Conservation (phyloP, 208 protist genomes). For the Angomonas ambiguus region DNA sequence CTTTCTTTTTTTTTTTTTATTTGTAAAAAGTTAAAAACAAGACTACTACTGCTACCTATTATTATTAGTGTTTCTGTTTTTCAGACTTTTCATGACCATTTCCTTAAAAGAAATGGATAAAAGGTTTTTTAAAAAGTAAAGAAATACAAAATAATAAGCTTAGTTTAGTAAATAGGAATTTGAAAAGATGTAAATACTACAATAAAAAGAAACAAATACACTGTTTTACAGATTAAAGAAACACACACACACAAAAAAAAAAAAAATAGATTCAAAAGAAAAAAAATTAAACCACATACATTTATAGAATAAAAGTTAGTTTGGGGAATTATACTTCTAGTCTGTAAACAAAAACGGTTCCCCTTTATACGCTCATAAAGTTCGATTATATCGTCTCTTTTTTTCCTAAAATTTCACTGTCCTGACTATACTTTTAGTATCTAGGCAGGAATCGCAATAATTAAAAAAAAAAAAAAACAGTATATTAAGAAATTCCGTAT, state of each 20-base stretch:
- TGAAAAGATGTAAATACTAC: background rate
- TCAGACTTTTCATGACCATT: background rate
- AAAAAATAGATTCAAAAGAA: background rate
- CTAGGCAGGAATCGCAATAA: background rate
- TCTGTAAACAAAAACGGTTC: too few species aligned
- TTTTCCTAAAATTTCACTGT: constrained; percentile 8
- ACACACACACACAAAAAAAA: background rate
- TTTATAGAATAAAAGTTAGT: background rate
- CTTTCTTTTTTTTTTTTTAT: constrained; percentile 2
- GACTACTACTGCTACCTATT: background rate
- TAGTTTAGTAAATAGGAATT: too few species aligned
- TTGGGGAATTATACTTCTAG: too few species aligned
- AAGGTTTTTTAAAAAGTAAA: too few species aligned
- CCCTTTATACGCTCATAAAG: too few species aligned
- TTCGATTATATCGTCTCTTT: constrained; percentile 1
- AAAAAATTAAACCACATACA: background rate
- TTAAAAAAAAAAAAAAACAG: background rate
- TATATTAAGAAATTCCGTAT: background rate
- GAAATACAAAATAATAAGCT: constrained; percentile 9
- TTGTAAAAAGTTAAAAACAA: background rate
- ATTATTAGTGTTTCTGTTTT: background rate
- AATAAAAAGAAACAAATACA: background rate
- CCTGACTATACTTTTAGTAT: background rate
- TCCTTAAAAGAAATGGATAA: background rate
- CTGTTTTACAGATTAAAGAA: background rate